These are phyloP conservation scores for Thelephora aurantiotincta DNA, from an alignment of 768 basidiomycete species.

Conservation along the genomic window DNA sequence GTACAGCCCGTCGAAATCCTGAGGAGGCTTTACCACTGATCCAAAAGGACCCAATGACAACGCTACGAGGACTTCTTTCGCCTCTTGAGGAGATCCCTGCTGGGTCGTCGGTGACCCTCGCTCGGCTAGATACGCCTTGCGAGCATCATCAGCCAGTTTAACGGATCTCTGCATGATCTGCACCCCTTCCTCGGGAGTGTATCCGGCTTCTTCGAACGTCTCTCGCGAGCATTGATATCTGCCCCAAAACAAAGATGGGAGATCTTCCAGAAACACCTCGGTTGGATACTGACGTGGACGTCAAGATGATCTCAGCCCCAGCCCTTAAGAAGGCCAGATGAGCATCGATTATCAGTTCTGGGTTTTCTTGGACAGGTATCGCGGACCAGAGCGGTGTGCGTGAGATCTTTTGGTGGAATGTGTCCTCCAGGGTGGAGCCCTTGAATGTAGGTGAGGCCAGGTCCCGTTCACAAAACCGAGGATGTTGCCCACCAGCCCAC, in stretches of 20 bases:
- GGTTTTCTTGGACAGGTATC: slow-evolving; percentile 37
- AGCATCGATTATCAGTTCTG: slow-evolving; percentile 36
- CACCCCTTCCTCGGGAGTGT: slow-evolving; percentile 26
- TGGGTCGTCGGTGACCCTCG: background rate
- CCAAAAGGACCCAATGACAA: slow-evolving; percentile 69
- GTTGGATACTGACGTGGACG: slow-evolving; percentile 40
- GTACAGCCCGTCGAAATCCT: slow-evolving; percentile 65
- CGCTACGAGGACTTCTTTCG: slow-evolving; percentile 30
- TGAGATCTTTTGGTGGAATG: slow-evolving; percentile 31
- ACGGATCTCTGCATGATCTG: slow-evolving; percentile 40
- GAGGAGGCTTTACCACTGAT: slow-evolving; percentile 45
- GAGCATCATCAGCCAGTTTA: slow-evolving; percentile 33
- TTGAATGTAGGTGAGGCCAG: slow-evolving; percentile 11
- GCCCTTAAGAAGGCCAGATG: slow-evolving; percentile 52
- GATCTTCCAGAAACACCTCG: background rate
- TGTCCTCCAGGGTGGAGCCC: slow-evolving; percentile 50
- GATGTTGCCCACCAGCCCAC: slow-evolving; percentile 9
- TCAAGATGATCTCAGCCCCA: slow-evolving; percentile 52
- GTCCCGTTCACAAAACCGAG: background rate
- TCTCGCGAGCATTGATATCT: slow-evolving; percentile 56
- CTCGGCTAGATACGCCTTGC: slow-evolving; percentile 17
- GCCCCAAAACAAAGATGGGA: background rate
- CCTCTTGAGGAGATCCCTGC: background rate
- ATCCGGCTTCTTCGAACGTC: slow-evolving; percentile 39
- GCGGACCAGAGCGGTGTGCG: slow-evolving; percentile 58